Percentiles rank a stretch among this genome's conserved stretches.
Evolutionary conservation across 768 basidiomycete genomes (phyloP).

Genomic region (Terana coerulea): DNA sequence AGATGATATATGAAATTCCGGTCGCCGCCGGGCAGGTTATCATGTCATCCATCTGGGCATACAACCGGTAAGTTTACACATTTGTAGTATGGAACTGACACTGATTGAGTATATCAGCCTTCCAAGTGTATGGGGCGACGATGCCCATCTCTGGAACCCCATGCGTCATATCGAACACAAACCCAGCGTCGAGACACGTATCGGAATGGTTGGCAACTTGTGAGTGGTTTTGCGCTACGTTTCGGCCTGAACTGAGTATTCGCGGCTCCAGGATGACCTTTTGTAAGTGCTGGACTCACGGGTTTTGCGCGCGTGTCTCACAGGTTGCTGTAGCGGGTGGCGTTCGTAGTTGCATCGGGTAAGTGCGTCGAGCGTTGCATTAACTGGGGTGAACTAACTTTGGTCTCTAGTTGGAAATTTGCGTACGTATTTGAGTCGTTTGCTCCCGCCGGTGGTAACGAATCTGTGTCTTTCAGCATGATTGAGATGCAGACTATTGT

Average conservation of each 20-base stretch:
- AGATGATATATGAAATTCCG: conserved; percentile 22
- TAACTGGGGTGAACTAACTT: too few relatives aligned
- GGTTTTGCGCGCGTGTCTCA: background rate
- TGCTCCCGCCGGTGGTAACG: too few relatives aligned
- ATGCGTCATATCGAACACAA: conserved; percentile 21
- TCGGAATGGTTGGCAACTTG: conserved; percentile 2
- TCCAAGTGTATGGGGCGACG: conserved; percentile 29
- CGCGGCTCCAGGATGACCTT: too few relatives aligned
- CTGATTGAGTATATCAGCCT: conserved; percentile 11
- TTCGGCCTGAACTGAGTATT: background rate
- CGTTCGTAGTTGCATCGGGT: conserved; percentile 3
- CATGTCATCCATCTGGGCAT: conserved; percentile 26
- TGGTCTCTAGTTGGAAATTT: too few relatives aligned
- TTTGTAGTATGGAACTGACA: background rate
- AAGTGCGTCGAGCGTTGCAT: too few relatives aligned
- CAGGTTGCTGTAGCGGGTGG: conserved; percentile 1
- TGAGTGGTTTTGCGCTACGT: background rate
- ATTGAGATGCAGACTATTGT: conserved; percentile 33
- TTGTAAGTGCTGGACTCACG: too few relatives aligned
- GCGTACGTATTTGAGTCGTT: too few relatives aligned
- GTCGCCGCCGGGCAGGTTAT: conserved; percentile 24
- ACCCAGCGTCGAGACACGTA: background rate
- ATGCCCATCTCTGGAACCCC: conserved; percentile 28
- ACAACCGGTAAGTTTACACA: conserved; percentile 27
- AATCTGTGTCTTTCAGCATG: too few relatives aligned